Percentiles rank a stretch among this genome's conserved stretches.
These are phyloP conservation scores for Lignosus rhinocerotis DNA, from an alignment of 1,284 basidiomycete species.

Conservation along the genomic window DNA sequence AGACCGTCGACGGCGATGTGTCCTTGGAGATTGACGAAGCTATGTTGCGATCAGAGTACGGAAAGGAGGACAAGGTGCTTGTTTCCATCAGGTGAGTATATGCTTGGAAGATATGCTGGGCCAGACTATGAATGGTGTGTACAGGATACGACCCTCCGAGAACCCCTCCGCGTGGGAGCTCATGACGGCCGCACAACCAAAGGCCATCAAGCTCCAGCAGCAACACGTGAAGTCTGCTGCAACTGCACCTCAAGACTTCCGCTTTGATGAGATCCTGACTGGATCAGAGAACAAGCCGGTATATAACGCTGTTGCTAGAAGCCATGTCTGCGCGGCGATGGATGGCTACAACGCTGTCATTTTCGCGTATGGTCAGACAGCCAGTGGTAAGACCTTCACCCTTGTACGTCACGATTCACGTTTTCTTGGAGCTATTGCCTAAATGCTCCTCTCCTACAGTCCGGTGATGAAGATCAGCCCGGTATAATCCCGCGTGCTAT, in stretches of 20 bases:
- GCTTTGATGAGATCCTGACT: constrained; percentile 79
- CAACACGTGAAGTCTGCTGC: constrained; percentile 51
- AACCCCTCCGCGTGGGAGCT: constrained; percentile 57
- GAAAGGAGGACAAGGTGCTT: constrained; percentile 81
- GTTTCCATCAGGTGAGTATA: constrained; percentile 76
- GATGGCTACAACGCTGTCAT: constrained; percentile 95
- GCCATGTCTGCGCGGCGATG: constrained; percentile 91
- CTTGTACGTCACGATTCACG: constrained; percentile 46
- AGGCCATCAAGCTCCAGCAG: constrained; percentile 59
- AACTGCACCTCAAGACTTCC: constrained; percentile 52
- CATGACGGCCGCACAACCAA: constrained; percentile 36
- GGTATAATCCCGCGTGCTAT: constrained; percentile 95
- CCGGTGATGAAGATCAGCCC: constrained; percentile 80
- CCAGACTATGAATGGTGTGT: not conserved
- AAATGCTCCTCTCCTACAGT: constrained; percentile 31
- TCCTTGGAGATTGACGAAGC: constrained; percentile 65
- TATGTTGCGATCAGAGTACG: constrained; percentile 49
- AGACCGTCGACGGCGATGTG: constrained; percentile 64
- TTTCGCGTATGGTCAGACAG: constrained; percentile 91
- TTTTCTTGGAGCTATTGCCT: not conserved
- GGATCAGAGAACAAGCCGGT: constrained; percentile 84
- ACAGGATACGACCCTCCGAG: constrained; percentile 69
- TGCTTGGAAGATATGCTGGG: not conserved
- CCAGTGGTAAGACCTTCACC: constrained; percentile 93
- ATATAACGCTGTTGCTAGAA: constrained; percentile 82